These are phyloP conservation scores for Tylopilus felleus DNA, from an alignment of 768 basidiomycete species.

Conservation along the genomic window DNA sequence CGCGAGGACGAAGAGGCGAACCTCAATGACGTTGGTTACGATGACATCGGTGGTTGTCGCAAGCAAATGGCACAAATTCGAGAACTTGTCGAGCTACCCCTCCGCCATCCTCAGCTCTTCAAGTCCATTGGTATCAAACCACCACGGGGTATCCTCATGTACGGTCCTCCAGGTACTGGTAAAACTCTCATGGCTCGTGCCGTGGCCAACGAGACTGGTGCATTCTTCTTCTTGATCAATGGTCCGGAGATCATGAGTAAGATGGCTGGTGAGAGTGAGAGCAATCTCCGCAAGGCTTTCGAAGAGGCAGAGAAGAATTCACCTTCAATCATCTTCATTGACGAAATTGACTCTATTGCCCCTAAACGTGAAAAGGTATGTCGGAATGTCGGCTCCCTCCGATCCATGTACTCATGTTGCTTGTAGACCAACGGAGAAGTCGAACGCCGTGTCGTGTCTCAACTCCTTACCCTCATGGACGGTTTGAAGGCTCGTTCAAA, in stretches of 20 bases:
- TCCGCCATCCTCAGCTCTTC: constrained; percentile 98
- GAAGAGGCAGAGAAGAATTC: constrained; percentile 99
- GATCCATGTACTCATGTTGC: constrained; percentile 3
- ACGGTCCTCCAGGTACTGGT: constrained; percentile 97
- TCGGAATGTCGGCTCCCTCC: neutral
- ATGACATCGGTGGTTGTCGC: constrained; percentile 98
- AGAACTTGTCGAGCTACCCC: constrained; percentile 95
- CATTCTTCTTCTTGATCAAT: constrained; percentile 99
- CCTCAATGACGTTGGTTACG: constrained; percentile 95
- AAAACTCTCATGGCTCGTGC: constrained; percentile 99
- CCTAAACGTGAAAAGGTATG: constrained; percentile 98
- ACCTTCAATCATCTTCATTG: constrained; percentile 99
- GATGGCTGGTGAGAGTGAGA: constrained; percentile 99
- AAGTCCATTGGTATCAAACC: constrained; percentile 99
- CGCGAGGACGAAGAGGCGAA: constrained; percentile 98
- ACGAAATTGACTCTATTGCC: constrained; percentile 98
- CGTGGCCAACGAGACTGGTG: constrained; percentile 98
- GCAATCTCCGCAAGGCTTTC: constrained; percentile 96
- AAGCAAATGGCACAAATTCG: constrained; percentile 99
- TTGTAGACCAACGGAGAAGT: constrained; percentile 96
- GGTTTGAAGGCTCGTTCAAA: constrained; percentile 98
- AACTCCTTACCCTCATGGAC: constrained; percentile 98
- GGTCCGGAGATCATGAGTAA: constrained; percentile 99
- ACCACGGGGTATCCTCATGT: constrained; percentile 98
- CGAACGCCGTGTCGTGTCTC: constrained; percentile 98